Evolutionary conservation across 345 rosid genomes (phyloP).

Genomic region (Citropsis articulata): DNA sequence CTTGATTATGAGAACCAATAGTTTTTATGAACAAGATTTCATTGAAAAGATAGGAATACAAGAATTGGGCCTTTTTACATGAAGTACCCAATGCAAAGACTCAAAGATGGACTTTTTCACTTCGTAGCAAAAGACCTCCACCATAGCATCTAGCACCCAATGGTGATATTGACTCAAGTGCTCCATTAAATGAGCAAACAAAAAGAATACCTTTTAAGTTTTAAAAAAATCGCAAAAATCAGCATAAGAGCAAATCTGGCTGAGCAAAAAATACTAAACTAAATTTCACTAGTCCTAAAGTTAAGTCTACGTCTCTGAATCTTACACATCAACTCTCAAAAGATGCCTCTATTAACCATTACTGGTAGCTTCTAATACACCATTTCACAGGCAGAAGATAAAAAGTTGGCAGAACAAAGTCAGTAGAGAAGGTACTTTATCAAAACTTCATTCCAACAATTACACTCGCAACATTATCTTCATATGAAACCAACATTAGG

Average conservation of each 20-base stretch:
- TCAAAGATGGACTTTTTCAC: neutral
- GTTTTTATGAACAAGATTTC: neutral
- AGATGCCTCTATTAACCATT: neutral
- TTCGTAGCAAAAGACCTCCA: neutral
- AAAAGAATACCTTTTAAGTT: neutral
- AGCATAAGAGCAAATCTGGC: neutral
- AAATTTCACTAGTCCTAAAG: neutral
- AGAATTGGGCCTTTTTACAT: neutral
- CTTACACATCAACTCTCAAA: neutral
- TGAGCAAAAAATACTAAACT: neutral
- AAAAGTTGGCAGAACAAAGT: neutral
- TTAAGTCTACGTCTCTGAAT: neutral
- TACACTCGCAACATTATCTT: neutral
- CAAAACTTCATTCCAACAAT: neutral
- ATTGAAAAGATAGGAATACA: neutral
- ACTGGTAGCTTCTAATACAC: neutral
- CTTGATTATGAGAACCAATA: neutral
- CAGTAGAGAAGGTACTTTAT: neutral
- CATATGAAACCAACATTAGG: neutral
- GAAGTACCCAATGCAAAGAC: neutral
- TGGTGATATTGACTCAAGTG: neutral
- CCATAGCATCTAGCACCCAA: neutral
- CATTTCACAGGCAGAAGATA: neutral
- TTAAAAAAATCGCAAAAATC: neutral
- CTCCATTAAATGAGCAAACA: neutral